phyloP scores from a whole-genome alignment of 352 stramenopile species.

The Globisporangium abappressorium region DNA sequence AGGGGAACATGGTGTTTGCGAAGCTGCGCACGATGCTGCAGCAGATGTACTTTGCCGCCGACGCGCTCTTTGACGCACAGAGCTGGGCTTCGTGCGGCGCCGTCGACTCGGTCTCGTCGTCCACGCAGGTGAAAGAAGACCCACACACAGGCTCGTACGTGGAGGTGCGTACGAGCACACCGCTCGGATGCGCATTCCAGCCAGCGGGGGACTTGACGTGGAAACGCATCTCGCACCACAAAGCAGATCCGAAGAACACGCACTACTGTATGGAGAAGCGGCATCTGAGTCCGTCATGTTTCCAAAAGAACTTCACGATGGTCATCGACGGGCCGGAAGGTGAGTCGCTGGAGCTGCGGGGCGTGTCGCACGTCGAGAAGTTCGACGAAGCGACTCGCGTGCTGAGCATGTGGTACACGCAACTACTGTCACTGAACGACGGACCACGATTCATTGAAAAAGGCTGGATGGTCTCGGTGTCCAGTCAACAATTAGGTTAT shows the following conservation, averaged over 20 bases:
- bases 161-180: constrained; percentile 12
- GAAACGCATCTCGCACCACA: constrained; percentile 9
- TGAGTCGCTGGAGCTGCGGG: constrained; percentile 6
- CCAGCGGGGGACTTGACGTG: constrained; percentile 5
- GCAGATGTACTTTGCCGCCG: constrained; percentile 13
- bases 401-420: constrained; percentile 8
- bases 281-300: constrained; percentile 6
- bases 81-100: neutral
- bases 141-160: constrained; percentile 2
- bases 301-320: constrained; percentile 20
- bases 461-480: constrained; percentile 12
- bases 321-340: constrained; percentile 10
- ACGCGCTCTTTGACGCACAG: constrained; percentile 10
- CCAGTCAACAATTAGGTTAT: neutral
- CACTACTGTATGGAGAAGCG: constrained; percentile 10
- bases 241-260: constrained; percentile 16
- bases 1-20: constrained; percentile 9
- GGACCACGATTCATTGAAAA: constrained; percentile 13
- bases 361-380: constrained; percentile 8
- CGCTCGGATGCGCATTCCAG: constrained; percentile 11
- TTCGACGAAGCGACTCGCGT: constrained; percentile 11
- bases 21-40: constrained; percentile 5
- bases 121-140: neutral
- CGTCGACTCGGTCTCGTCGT: neutral
- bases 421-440: neutral